Percentiles rank a stretch among this genome's conserved stretches.
These are phyloP conservation scores for Pythium coloratum DNA, from an alignment of 352 stramenopile species.

Conservation along the genomic window DNA sequence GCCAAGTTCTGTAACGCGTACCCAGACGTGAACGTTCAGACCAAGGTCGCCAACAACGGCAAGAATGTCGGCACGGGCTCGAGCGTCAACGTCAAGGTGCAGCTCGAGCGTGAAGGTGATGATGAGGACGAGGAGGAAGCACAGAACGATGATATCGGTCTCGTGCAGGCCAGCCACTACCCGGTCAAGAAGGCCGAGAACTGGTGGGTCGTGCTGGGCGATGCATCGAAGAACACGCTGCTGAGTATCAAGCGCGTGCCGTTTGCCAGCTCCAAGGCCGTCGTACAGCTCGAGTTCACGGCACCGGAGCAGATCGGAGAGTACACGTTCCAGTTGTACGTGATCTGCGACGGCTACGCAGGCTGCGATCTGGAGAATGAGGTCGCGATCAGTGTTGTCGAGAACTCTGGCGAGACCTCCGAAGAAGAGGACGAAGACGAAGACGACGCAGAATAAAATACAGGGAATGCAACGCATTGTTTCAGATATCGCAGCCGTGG, in stretches of 20 bases:
- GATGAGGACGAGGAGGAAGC: constrained; percentile 67
- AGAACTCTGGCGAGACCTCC: constrained; percentile 31
- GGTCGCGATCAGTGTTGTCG: constrained; percentile 60
- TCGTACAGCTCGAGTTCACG: constrained; percentile 95
- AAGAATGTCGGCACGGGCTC: constrained; percentile 92
- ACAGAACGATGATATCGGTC: constrained; percentile 48
- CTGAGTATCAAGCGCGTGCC: constrained; percentile 98
- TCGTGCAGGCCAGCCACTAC: constrained; percentile 77
- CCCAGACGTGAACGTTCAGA: constrained; percentile 96
- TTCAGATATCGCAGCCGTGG: neutral
- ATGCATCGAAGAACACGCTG: constrained; percentile 94
- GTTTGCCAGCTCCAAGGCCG: constrained; percentile 73
- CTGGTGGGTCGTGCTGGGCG: constrained; percentile 98
- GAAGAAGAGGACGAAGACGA: constrained; percentile 32
- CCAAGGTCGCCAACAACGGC: constrained; percentile 87
- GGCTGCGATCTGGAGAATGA: constrained; percentile 99
- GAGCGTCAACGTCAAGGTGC: constrained; percentile 85
- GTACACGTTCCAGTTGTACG: constrained; percentile 96
- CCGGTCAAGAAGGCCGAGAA: constrained; percentile 94
- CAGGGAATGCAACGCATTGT: neutral
- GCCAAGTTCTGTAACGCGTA: constrained; percentile 99
- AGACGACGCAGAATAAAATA: constrained; percentile 23
- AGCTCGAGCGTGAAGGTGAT: constrained; percentile 91
- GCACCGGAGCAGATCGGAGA: constrained; percentile 93
- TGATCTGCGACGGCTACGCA: constrained; percentile 99